Base-by-base conservation (phyloP, 1,284 basidiomycete genomes). In the Afroboletus lepidellus region DNA sequence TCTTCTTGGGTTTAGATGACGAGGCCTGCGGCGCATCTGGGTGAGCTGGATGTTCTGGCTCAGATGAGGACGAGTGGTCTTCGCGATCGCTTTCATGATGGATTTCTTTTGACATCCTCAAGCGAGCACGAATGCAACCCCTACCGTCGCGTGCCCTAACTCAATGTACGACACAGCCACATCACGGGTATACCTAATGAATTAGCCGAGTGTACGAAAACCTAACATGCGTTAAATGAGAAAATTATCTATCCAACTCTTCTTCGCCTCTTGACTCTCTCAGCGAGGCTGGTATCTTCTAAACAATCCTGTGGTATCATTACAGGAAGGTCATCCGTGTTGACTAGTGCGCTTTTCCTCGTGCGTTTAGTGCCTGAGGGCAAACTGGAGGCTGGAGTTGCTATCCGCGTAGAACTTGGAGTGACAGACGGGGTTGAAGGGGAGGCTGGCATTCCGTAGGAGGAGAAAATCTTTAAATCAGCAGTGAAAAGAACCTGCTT, bases 1-100 rank as follows among this genome's bases (percentile, higher is more conserved):
- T 83, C 64, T 79, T 89, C 72, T 87, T 89, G 71, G 84, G 87
- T 66, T 78, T 80, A 44, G 73, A 75, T 9, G 75, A 71, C n/a
- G 77, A 77, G 46, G 71, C 57, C 49, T 57, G 60, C n/a, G 71
- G 61, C 33, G 63, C 48, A 1, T 59, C 58, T 1, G 57, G 50
- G 36, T 59, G 66, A 24, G 68, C 67, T 21, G 61, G 66, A 23
- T 67, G 69, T 33, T 72, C 75, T 39, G 70, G 68, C 36, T 70
- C 74, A 5, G 71, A 71, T 36, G 62, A 63, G 0, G 64, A 64
- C 1, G 63, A 62, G 29, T 62, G 63, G 33, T 70, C 67, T 39
- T 65, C 73, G 13, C 54, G 65, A 42, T 66, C 64, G 49, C 60
- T 59, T 37, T 66, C 69, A 34, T 64, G 64, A 2, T 72, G 69